These are phyloP conservation scores for Vanrija humicola DNA, from an alignment of 1,284 basidiomycete genomes.

Conservation along the genomic window DNA sequence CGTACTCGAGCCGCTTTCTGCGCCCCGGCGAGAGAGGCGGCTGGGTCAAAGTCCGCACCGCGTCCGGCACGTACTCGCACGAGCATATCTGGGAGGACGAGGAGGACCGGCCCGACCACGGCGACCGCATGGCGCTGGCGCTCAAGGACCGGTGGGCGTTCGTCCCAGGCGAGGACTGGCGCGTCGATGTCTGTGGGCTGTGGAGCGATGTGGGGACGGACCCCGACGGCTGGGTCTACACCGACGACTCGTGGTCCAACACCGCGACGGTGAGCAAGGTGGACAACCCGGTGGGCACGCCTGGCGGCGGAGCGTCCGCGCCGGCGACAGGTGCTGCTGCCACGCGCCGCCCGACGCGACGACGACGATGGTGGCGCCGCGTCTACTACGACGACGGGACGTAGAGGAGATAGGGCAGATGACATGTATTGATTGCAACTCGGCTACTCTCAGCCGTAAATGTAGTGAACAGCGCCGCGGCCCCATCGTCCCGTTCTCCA, in stretches of 20 bases:
- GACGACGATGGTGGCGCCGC: slow-evolving; percentile 18
- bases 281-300: not conserved
- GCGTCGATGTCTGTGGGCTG: slow-evolving; percentile 41
- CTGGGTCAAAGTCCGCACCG: slow-evolving; percentile 34
- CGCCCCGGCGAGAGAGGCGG: slow-evolving; percentile 39
- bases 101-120: slow-evolving; percentile 7
- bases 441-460: too few relatives aligned
- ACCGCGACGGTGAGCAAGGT: slow-evolving; percentile 3
- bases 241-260: slow-evolving; percentile 45
- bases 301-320: not conserved
- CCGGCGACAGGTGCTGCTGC: not conserved
- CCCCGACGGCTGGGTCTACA: slow-evolving; percentile 46
- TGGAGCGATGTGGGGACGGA: slow-evolving; percentile 43
- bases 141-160: slow-evolving; percentile 43
- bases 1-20: slow-evolving; percentile 32
- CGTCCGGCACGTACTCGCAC: slow-evolving; percentile 3
- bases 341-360: slow-evolving; percentile 11
- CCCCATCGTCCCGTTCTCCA: too few relatives aligned
- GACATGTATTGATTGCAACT: too few relatives aligned
- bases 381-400: slow-evolving; percentile 7
- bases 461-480: too few relatives aligned
- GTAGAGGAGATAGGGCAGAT: not conserved
- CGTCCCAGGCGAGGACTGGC: slow-evolving; percentile 46
- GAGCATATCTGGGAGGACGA: slow-evolving; percentile 22
- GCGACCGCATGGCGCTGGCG: slow-evolving; percentile 33